phyloP scores from a whole-genome alignment of 129 eudicot species.

The Artemisia argyi region DNA sequence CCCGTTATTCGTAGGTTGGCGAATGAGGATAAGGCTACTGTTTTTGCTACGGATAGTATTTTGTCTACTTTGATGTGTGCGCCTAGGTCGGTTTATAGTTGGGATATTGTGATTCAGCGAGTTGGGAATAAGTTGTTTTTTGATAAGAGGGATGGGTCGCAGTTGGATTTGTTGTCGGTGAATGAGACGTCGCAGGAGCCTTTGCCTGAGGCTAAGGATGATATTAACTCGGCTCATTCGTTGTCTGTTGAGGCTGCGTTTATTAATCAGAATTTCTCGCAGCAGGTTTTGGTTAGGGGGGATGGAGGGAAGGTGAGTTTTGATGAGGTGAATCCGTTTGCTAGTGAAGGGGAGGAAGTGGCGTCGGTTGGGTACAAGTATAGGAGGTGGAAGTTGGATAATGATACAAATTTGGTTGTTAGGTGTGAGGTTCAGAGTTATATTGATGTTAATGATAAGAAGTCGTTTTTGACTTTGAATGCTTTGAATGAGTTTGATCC shows the following conservation, averaged over 20 bases:
- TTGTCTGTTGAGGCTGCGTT: no score
- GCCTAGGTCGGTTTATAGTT: no score
- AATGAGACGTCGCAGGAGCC: no score
- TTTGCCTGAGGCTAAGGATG: no score
- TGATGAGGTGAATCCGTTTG: conserved; percentile 84
- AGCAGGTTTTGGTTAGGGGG: conserved; percentile 74
- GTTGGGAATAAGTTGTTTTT: no score
- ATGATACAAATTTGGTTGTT: conserved; percentile 65
- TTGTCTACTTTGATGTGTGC: no score
- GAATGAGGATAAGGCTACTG: conserved; percentile 86
- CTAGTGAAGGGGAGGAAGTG: conserved; percentile 79
- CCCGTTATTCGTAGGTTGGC: conserved; percentile 73
- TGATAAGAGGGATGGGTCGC: no score
- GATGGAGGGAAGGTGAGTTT: conserved; percentile 67
- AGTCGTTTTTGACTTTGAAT: conserved; percentile 64
- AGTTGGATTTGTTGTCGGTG: no score
- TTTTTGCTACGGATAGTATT: conserved; percentile 69
- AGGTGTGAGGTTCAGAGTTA: conserved; percentile 82
- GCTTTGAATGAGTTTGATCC: conserved; percentile 93
- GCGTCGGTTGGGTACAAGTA: conserved; percentile 81
- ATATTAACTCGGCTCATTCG: no score
- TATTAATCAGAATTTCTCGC: no score
- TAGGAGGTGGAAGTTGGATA: conserved; percentile 82
- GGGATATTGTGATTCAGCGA: no score
- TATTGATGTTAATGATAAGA: conserved; percentile 57